Base-by-base conservation (phyloP, 1,139 yeast genomes). In the Kodamaea alishanica region DNA sequence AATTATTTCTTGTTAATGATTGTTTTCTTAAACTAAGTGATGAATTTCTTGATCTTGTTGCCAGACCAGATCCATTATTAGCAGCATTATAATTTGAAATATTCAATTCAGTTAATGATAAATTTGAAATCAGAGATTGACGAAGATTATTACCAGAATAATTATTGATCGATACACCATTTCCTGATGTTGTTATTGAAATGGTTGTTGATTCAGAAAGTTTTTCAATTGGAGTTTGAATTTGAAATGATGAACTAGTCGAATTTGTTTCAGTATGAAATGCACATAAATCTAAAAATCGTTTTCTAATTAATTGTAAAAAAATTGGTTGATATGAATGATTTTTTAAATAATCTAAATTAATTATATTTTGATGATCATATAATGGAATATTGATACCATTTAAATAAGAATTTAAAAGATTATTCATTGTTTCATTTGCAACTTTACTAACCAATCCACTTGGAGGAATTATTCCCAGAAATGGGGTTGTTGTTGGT, bases 401-500 rank as follows among this genome's bases (percentile, higher is more conserved):
- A 12, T 43, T 41, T 20, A 49, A 30, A 9, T 61, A 52, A 28
- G 49, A 44, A 23, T 47, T 38, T 6, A 68, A 51, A 39, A 69
- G 50, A 37, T 47, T 51, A 27, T 43, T 48, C 63, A 70, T 58
- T 8, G 72, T 66, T 46, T 70, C 75, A 47, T 66, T 65, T 27
- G 75, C 71, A 20, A 70, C 73, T 43, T 61, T 64, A 37, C 72
- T 63, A 8, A 65, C 73, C 37, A 70, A 55, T 1, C 76, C 76
- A 54, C 72, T 66, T 4, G 76, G 76, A 20, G 75, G 75, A 8
- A 62, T 56, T 6, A 49, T 35, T 1, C 76, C 76, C 55, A 63
- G 63, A 43, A 70, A 70, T 8, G 76, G 76, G 6, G 75, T 70
- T 4, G 75, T 70, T 9, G 76, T 70, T 30, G 76, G 76, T 39